Base-by-base conservation (phyloP, 176 grass and related monocot genomes). In the Chrysopogon serrulatus region DNA sequence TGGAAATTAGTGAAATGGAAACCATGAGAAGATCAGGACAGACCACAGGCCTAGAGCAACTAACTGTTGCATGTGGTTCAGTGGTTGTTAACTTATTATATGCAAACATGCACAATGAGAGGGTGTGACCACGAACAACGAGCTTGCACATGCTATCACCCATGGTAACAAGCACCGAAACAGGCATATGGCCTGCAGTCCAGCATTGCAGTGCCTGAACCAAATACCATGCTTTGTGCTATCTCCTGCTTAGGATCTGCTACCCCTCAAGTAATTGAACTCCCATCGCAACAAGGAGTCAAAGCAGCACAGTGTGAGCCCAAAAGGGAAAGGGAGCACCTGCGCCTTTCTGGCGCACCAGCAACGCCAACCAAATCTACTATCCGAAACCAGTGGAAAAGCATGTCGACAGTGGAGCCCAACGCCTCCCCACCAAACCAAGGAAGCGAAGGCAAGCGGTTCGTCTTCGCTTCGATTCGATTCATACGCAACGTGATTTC, bases 401-500 rank as follows among this genome's bases (percentile, higher is more conserved):
- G 53, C 75, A 17, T n/a, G 47, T 60, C 41, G 33, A 77, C 82
- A 75, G 31, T 18, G 48, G 33, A 40, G 68, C 39, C 48, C 68
- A 80, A 48, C 76, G 76, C 23, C 45, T n/a, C 21, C 44, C 40
- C 30, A 88, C 81, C 81, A 5, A 77, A 69, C 83, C 21, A 23
- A 71, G 41, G 66, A 57, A 19, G 48, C 13, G 28, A 44, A 36
- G 48, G 49, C 0, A 76, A 69, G 2, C 16, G 64, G 56, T 86
- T 72, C 72, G 43, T 13, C 65, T 63, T 51, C 71, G 34, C 53
- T 27, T n/a, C 35, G 65, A 67, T n/a, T 21, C 33, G 51, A 69
- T 64, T 44, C 65, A 21, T 12, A 65, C 21, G 51, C 51, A 39
- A 49, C 8, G 24, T 34, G 48, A 51, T 39, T 35, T 64, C 76